phyloP scores from a whole-genome alignment of 805 yeast genomes.

The Candida namnaoensis region DNA sequence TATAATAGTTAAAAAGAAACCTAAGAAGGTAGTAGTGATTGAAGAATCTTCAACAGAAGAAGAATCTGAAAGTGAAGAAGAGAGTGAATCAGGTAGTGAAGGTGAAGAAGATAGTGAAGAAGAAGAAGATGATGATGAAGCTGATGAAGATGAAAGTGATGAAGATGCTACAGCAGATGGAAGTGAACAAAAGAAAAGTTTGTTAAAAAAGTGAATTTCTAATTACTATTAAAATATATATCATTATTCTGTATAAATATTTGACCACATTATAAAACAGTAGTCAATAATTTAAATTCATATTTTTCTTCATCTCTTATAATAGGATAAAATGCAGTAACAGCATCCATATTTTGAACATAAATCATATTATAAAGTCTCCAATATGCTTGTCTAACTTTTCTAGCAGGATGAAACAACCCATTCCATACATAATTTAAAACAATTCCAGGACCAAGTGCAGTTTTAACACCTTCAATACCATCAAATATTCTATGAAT shows the following conservation, averaged over 20 bases:
- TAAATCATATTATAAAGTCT: slow-evolving; percentile 69
- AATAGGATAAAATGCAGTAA: slow-evolving; percentile 78
- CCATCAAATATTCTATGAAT: slow-evolving; percentile 76
- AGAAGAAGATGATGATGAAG: slow-evolving; percentile 21
- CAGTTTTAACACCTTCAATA: slow-evolving; percentile 60
- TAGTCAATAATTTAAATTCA: slow-evolving; percentile 13
- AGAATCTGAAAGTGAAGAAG: slow-evolving; percentile 16
- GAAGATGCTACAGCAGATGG: slow-evolving; percentile 8
- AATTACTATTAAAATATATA: too few relatives aligned
- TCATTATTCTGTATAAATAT: too few relatives aligned
- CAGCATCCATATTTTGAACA: slow-evolving; percentile 59
- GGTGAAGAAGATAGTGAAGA: slow-evolving; percentile 23
- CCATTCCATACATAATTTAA: slow-evolving; percentile 82
- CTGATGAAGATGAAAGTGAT: slow-evolving; percentile 22
- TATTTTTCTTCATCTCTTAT: slow-evolving; percentile 22
- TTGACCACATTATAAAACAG: slow-evolving; percentile 2
- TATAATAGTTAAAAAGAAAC: too few relatives aligned
- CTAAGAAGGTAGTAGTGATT: too few relatives aligned
- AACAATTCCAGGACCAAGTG: slow-evolving; percentile 69
- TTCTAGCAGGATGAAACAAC: slow-evolving; percentile 85
- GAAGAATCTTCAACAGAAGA: slow-evolving; percentile 2
- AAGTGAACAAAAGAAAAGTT: too few relatives aligned
- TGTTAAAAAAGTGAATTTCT: too few relatives aligned
- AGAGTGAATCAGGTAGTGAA: slow-evolving; percentile 18
- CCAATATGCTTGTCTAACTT: slow-evolving; percentile 85